phyloP scores from a whole-genome alignment of 2,329 filamentous ascomycete genomes.

The Diplodia seriata region DNA sequence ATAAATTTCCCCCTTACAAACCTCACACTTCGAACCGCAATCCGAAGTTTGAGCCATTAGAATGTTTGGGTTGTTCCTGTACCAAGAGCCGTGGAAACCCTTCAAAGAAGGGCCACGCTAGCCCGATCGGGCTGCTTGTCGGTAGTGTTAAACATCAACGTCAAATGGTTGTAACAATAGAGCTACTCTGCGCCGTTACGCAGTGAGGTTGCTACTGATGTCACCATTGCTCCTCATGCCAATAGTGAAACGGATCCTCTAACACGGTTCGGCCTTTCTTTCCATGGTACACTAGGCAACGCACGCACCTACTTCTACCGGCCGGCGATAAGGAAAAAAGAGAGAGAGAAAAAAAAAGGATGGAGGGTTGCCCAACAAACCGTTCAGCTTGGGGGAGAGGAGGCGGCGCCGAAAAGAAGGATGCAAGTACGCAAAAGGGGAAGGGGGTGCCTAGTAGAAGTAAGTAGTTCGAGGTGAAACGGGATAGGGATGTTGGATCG shows the following conservation, averaged over 20 bases:
- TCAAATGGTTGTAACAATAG: background rate
- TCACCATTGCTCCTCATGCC: background rate
- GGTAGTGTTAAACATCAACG: no score
- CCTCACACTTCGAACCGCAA: background rate
- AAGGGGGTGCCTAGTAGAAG: background rate
- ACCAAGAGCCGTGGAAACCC: no score
- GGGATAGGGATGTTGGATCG: background rate
- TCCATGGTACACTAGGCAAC: background rate
- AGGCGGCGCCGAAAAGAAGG: background rate
- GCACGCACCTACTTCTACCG: background rate
- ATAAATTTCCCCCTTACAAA: background rate
- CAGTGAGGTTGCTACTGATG: background rate
- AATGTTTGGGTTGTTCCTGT: no score
- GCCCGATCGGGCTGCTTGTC: no score
- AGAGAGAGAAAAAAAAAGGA: background rate
- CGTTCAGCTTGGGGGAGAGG: background rate
- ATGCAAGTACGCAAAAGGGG: background rate
- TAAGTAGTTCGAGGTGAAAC: background rate
- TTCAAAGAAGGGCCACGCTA: no score
- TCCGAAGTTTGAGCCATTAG: background rate
- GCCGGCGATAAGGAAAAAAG: background rate
- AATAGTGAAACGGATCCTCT: background rate
- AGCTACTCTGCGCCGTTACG: background rate
- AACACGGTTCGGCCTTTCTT: background rate
- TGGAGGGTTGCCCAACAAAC: background rate